Evolutionary conservation across 2,329 filamentous ascomycete species (phyloP), one percentile per base, ranked within the genome.

Genomic region (Corinectria fuckeliana): DNA sequence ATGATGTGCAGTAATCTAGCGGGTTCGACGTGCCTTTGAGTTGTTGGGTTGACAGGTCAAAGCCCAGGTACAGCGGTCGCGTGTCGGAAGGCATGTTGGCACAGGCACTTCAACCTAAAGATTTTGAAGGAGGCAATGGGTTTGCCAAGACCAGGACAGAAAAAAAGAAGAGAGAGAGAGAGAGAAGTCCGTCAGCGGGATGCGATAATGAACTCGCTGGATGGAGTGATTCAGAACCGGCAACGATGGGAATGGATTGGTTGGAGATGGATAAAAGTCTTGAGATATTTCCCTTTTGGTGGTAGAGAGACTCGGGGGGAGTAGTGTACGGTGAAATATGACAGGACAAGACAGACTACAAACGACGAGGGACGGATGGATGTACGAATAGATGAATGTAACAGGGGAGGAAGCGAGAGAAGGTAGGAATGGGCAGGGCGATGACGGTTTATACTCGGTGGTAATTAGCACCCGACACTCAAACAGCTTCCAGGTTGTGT

Each of bases 31-130:
- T 76, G 88, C 92, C 93, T 85, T 99, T 98, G 58, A 98, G 85
- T 76, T 98, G 94, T 77, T 98, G 95, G 58, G 95, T 98, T 41
- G 93, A 97, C 60, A 98, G 88, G 79, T 99, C 95, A 76, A 98
- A 93, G 61, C 95, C 95, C 72, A 97, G 83, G 74, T 96, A 97
- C 61, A 96, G 81, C 16, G 91, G 88, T 82, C 62, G 68, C 8
- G 58, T 62, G 47, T 70, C 68, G 2, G 63, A 57, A 41, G 66
- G 51, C 59, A 58, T 53, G 10, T 44, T 47, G 52, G 49, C 23
- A 30, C 28, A 21, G 32, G 36, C 30, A 26, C 26, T 32, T 38
- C 26, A 23, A 50, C n/a, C 34, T 18, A 50, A 20, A 13, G 10
- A 47, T 44, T 18, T 48, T 52, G 36, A 56, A 47, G 21, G 44